These are phyloP conservation scores for Ascobolus immersus DNA, from an alignment of 495 filamentous ascomycete genomes.

Conservation along the genomic window DNA sequence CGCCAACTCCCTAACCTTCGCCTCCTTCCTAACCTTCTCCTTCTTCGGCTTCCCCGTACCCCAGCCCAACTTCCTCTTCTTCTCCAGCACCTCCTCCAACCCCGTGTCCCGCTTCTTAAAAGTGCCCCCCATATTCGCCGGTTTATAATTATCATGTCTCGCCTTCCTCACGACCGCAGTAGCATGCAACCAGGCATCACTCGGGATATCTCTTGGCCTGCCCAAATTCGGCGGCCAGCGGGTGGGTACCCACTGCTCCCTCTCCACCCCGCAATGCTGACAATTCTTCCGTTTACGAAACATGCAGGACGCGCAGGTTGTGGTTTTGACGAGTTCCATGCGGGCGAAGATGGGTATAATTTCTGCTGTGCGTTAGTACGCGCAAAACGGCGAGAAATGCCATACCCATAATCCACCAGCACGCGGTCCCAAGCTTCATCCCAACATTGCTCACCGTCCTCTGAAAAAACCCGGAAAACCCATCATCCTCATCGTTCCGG, in stretches of 20 bases:
- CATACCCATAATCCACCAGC: too few species aligned
- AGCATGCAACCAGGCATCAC: conserved; percentile 41
- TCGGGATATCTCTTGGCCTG: conserved; percentile 57
- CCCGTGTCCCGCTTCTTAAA: too few species aligned
- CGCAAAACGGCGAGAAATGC: too few species aligned
- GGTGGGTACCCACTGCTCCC: conserved; percentile 56
- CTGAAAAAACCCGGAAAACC: too few species aligned
- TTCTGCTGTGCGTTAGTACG: conserved; percentile 41
- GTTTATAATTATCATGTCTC: conserved; percentile 36
- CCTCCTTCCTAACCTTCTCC: too few species aligned
- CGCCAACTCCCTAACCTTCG: too few species aligned
- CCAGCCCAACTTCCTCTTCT: too few species aligned
- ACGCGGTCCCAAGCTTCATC: too few species aligned
- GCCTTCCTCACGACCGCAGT: conserved; percentile 52
- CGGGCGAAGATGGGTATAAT: conserved; percentile 31
- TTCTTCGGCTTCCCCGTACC: too few species aligned
- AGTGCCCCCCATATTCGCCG: conserved; percentile 62
- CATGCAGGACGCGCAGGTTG: conserved; percentile 57
- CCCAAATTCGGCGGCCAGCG: conserved; percentile 56
- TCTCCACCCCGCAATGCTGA: conserved; percentile 31
- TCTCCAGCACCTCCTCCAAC: too few species aligned
- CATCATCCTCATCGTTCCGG: too few species aligned
- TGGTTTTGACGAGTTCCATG: conserved; percentile 65
- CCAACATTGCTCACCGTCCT: too few species aligned
- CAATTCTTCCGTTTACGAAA: conserved; percentile 76